Evolutionary conservation across 2,329 filamentous ascomycete genomes (phyloP), one percentile per base, ranked within the genome.

Genomic region (Aspergillus niger): DNA sequence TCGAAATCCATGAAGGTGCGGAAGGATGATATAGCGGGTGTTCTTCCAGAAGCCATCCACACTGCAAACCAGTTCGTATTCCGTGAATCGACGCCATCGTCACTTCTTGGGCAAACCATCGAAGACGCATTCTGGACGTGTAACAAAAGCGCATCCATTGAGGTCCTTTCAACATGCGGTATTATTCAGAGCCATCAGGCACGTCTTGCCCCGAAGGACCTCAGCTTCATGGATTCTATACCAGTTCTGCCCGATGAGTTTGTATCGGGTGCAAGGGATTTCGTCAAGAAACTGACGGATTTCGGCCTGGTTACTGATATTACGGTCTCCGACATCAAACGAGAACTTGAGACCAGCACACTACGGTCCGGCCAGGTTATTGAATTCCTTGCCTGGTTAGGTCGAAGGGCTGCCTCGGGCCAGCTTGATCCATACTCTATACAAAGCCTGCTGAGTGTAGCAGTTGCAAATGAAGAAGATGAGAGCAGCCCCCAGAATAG

Each of bases 61-160:
- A 89, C 90, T 3, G 84, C 95, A 62, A 91, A 91, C 67, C 94
- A 95, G 17, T 99, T 95, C 73, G 91, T 90, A 0, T 96, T 95
- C 67, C 85, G 84, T 39, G 91, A 97, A 70, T 97, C 95, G 1
- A 98, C 96, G 0, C 95, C 95, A 1, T 96, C 91, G 63, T 85
- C 85, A 0, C 85, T 91, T 62, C 90, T 98, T 20, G 91, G 92
- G 0, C 87, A 92, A 70, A 89, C 91, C 63, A 91, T 99, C 56
- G 93, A 97, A 71, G 91, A 97, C 76, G 91, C 92, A 0, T 99
- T 99, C 73, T 99, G 95, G 95, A 96, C 88, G 38, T 93, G 91
- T 64, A 95, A 91, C 70, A 89, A 87, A 72, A 89, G 89, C 64
- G 87, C 91, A 2, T 89, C 86, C 0, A 92, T 98, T 59, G 93